Percentiles rank a stretch among this genome's conserved stretches.
phyloP scores from a whole-genome alignment of 2,329 filamentous ascomycete species.

The Sclerotinia spermophila region DNA sequence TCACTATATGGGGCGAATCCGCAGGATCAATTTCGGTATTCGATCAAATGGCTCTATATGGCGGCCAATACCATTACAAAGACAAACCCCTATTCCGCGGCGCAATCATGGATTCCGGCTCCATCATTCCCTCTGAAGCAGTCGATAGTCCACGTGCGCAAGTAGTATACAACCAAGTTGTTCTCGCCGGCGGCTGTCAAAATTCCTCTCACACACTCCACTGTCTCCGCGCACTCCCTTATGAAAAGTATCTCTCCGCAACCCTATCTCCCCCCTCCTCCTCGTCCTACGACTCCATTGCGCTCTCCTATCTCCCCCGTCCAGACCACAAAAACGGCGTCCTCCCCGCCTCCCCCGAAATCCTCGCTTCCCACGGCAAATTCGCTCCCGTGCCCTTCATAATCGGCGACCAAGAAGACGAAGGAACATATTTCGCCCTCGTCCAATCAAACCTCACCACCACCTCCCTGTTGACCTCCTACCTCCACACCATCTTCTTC shows the following conservation, averaged over 20 bases:
- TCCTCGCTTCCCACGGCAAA: conserved; percentile 49
- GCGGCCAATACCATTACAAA: conserved; percentile 70
- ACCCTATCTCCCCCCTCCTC: conserved; percentile 66
- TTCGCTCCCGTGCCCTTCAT: conserved; percentile 61
- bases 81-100: conserved; percentile 69
- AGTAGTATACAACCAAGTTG: conserved; percentile 58
- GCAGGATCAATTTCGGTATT: conserved; percentile 67
- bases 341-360: conserved; percentile 60
- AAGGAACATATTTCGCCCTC: conserved; percentile 70
- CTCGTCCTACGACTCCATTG: conserved; percentile 63
- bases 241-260: conserved; percentile 58
- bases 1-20: conserved; percentile 54
- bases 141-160: conserved; percentile 66
- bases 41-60: conserved; percentile 71
- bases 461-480: conserved; percentile 54
- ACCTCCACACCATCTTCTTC: conserved; percentile 60
- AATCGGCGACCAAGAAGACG: conserved; percentile 74
- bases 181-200: conserved; percentile 57
- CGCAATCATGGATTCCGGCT: conserved; percentile 74
- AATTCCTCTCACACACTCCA: conserved; percentile 53
- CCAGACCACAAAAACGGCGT: conserved; percentile 57
- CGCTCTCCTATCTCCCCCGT: conserved; percentile 69
- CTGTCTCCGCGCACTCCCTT: conserved; percentile 60
- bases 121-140: conserved; percentile 54
- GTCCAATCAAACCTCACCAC: conserved; percentile 65